Evolutionary conservation across 768 basidiomycete genomes (phyloP), one percentile per base, ranked within the genome.

Genomic region (Lactifluus volemus): DNA sequence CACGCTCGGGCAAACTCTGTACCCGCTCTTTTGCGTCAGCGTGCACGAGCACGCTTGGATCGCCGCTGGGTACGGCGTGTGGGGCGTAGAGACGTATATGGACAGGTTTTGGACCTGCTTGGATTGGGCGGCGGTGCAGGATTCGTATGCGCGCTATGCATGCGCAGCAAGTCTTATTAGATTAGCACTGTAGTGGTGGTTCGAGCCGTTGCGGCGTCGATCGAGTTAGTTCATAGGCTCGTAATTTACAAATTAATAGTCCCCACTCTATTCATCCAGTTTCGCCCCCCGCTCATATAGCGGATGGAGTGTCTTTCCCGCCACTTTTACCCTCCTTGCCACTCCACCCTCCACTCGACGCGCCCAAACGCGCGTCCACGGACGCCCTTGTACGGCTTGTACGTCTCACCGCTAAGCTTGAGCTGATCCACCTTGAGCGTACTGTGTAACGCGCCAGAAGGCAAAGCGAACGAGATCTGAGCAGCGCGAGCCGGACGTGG

Each of bases 331-430:
- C 34, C 48, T 7, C 47, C 53, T 29, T 56, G 49, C 65, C 65
- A 66, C 12, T 66, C 63, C 11, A 65, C 65, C 55, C 81, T 68
- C 71, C 78, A 91, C 71, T 92, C 91, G 4, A 92, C 76, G 55
- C 81, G 79, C 1, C 86, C 89, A n/a, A 75, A 70, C 36, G 82
- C 81, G 44, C 79, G 76, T 49, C 85, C 83, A 68, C 92, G 77
- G 53, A 97, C 87, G 15, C 94, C 94, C 72, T 95, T 96, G 75
- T 89, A 97, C 11, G 89, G 89, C 72, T 95, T 96, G 73, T 95
- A 95, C 11, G 73, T 73, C 70, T 94, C 91, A 12, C 88, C 85
- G 2, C 78, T 84, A 30, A 91, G 75, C 72, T 85, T 91, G 48
- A 96, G 79, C 67, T 93, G 88, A 61, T 94, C 90, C 4, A 96